phyloP scores from a whole-genome alignment of 2,329 filamentous ascomycete species.

The Myrmaecium sp. region DNA sequence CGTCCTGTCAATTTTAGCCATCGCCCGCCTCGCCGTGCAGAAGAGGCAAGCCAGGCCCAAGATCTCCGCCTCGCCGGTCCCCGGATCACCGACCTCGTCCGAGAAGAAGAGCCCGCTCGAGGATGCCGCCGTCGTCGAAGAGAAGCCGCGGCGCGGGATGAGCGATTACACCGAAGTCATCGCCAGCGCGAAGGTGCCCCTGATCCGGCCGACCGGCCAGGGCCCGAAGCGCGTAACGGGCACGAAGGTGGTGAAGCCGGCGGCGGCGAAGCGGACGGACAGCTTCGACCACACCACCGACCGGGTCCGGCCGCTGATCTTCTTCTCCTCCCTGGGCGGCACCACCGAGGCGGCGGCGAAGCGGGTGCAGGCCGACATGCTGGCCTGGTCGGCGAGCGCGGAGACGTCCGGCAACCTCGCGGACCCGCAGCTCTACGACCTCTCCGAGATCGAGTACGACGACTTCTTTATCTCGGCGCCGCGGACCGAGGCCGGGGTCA shows the following conservation, averaged over 20 bases:
- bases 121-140: conserved; percentile 11
- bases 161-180: conserved; percentile 16
- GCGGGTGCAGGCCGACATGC: conserved; percentile 41
- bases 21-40: conserved; percentile 12
- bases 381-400: conserved; percentile 18
- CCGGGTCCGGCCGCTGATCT: conserved; percentile 57
- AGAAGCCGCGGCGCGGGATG: conserved; percentile 2
- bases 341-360: conserved; percentile 61
- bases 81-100: conserved; percentile 12
- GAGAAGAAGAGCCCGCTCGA: conserved; percentile 16
- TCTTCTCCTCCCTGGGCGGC: conserved; percentile 79
- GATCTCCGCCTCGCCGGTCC: conserved; percentile 13
- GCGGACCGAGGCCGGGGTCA: conserved; percentile 36
- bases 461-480: conserved; percentile 76
- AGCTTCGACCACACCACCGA: conserved; percentile 15
- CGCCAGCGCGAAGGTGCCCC: conserved; percentile 7
- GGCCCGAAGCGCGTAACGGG: conserved; percentile 23
- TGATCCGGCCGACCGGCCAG: conserved; percentile 13
- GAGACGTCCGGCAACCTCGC: conserved; percentile 25
- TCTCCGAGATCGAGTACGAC: conserved; percentile 80
- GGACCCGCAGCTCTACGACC: conserved; percentile 51
- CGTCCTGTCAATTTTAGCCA: conserved; percentile 12
- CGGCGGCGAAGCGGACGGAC: conserved; percentile 10
- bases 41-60: conserved; percentile 12
- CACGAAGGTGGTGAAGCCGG: conserved; percentile 9